A percentile compares a stretch with the other conserved stretches of the same genome.
phyloP scores from a whole-genome alignment of 2,329 filamentous ascomycete genomes.

The Hymenoscyphus fructigenus region DNA sequence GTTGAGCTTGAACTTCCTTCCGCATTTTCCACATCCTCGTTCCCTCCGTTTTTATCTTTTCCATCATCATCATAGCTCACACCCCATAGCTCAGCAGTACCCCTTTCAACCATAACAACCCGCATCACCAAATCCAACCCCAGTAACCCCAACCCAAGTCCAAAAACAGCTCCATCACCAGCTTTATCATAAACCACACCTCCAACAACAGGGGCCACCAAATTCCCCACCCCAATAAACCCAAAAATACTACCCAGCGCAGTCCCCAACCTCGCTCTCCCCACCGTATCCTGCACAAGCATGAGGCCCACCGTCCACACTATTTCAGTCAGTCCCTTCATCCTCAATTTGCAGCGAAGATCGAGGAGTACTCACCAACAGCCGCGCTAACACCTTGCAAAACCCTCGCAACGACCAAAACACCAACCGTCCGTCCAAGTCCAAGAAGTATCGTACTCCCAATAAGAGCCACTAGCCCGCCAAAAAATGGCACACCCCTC shows the following conservation, averaged over 20 bases:
- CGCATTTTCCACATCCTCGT: not conserved
- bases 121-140: not conserved
- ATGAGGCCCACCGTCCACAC: not conserved
- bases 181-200: not conserved
- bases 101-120: not conserved
- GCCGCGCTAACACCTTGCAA: not conserved
- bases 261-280: not conserved
- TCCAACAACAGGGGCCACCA: slow-evolving; percentile 46
- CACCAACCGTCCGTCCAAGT: not conserved
- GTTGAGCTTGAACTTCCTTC: not conserved
- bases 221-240: slow-evolving; percentile 54
- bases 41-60: not conserved
- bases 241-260: not conserved
- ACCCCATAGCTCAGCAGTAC: not conserved
- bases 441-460: not conserved
- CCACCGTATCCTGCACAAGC: not conserved
- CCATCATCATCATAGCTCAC: not conserved
- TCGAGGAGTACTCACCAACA: too few relatives aligned
- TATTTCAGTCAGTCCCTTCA: too few relatives aligned
- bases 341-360: too few relatives aligned
- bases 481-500: not conserved
- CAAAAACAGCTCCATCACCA: not conserved
- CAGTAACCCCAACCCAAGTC: not conserved
- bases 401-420: not conserved
- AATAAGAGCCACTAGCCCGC: not conserved